A percentile compares a stretch with the other conserved stretches of the same genome.
Conservation (phyloP, 2,329 filamentous ascomycete genomes). For the Hypomyces rosellus region DNA sequence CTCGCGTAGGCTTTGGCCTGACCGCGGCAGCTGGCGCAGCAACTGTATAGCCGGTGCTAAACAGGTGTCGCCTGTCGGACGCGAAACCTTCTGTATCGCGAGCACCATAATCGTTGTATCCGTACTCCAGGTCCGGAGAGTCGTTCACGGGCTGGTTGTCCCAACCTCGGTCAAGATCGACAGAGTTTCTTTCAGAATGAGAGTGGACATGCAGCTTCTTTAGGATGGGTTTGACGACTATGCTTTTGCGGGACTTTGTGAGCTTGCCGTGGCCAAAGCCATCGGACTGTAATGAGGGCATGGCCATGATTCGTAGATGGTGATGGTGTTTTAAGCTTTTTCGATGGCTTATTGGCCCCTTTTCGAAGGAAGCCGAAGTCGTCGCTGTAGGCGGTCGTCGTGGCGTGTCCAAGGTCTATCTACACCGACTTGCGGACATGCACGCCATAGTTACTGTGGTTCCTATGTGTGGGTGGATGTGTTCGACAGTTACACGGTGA, state of each 20-base stretch:
- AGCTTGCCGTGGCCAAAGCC: conserved; percentile 21
- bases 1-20: conserved; percentile 24
- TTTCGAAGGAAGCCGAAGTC: conserved; percentile 5
- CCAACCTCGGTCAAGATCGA: conserved; percentile 56
- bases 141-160: conserved; percentile 40
- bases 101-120: conserved; percentile 22
- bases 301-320: conserved; percentile 4
- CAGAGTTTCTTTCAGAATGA: conserved; percentile 54
- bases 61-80: conserved; percentile 12
- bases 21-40: conserved; percentile 18
- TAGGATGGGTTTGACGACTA: conserved; percentile 54
- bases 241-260: conserved; percentile 41
- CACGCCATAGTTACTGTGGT: conserved; percentile 12
- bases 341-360: conserved; percentile 1
- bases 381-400: conserved; percentile 1
- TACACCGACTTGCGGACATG: conserved; percentile 10
- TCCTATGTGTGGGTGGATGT: conserved; percentile 4
- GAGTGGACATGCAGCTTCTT: conserved; percentile 42
- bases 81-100: conserved; percentile 20
- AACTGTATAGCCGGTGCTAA: conserved; percentile 12
- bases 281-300: conserved; percentile 23
- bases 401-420: conserved; percentile 6
- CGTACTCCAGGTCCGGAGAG: conserved; percentile 20
- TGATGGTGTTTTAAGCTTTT: not conserved
- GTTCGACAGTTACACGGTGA: conserved; percentile 11